Evolutionary conservation across 352 stramenopile species (phyloP).

Genomic region (Albugo candida): DNA sequence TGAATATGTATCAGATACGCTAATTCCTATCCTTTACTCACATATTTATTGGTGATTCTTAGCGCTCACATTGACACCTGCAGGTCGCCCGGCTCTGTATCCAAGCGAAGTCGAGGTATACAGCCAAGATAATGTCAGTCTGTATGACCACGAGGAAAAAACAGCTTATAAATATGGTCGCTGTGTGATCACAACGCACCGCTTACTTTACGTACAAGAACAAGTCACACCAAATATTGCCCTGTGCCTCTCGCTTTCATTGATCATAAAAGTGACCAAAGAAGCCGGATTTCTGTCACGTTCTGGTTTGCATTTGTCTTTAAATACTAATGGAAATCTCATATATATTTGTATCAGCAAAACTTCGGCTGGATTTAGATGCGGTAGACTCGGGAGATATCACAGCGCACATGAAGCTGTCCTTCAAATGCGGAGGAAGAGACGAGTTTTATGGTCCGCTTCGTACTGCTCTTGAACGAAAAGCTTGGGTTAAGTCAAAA

Average conservation of each 20-base stretch:
- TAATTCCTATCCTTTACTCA: no score
- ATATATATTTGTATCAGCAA: constrained; percentile 14
- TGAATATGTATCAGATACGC: no score
- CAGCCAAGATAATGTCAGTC: constrained; percentile 59
- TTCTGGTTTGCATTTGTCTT: constrained; percentile 12
- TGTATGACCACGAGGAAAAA: constrained; percentile 71
- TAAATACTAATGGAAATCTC: background rate
- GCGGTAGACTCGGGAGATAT: constrained; percentile 15
- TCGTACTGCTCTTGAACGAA: constrained; percentile 34
- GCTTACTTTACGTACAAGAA: constrained; percentile 66
- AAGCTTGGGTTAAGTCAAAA: constrained; percentile 61
- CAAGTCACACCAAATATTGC: constrained; percentile 24
- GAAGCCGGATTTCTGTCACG: constrained; percentile 67
- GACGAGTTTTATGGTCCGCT: constrained; percentile 73
- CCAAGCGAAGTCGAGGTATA: constrained; percentile 76
- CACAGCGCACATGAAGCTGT: constrained; percentile 63
- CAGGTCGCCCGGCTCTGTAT: constrained; percentile 50
- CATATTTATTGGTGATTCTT: background rate
- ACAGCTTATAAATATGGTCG: constrained; percentile 42
- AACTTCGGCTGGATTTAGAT: constrained; percentile 55
- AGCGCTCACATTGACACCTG: constrained; percentile 51
- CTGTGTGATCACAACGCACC: constrained; percentile 66
- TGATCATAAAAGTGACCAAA: constrained; percentile 45
- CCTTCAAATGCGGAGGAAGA: constrained; percentile 67
- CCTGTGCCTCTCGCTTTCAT: constrained; percentile 53